These are phyloP conservation scores for Penicillium canescens DNA, from an alignment of 495 filamentous ascomycete species.

Conservation along the genomic window DNA sequence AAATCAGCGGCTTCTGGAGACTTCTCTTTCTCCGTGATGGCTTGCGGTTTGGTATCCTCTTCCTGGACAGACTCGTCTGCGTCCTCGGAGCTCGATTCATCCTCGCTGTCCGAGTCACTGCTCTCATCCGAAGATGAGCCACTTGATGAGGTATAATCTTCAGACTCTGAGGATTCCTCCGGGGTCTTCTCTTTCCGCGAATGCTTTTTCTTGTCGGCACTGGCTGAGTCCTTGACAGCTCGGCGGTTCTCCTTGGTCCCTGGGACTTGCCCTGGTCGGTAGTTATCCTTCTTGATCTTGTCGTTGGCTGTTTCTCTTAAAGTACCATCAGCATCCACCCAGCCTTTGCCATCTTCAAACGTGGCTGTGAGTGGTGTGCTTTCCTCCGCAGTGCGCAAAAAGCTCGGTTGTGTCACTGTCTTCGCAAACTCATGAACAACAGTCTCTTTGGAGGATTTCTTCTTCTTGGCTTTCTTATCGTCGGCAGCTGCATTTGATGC, in stretches of 20 bases:
- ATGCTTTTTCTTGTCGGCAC: constrained; percentile 2
- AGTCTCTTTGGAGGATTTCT: constrained; percentile 53
- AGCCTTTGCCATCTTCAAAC: constrained; percentile 73
- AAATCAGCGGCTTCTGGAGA: constrained; percentile 1
- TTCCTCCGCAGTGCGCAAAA: constrained; percentile 56
- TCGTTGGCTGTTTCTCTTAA: constrained; percentile 61
- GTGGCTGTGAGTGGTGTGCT: constrained; percentile 31
- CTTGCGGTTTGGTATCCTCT: constrained; percentile 9
- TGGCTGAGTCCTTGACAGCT: constrained; percentile 4
- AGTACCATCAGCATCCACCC: constrained; percentile 79
- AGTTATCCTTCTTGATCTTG: constrained; percentile 33
- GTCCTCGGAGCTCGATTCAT: constrained; percentile 23
- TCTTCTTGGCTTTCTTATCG: constrained; percentile 50
- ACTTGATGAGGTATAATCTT: constrained; percentile 50
- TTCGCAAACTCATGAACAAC: constrained; percentile 82
- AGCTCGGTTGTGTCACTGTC: constrained; percentile 73
- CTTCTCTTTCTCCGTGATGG: constrained; percentile 9
- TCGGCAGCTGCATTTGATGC: constrained; percentile 24
- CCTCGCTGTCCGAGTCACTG: constrained; percentile 28
- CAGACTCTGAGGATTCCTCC: constrained; percentile 29
- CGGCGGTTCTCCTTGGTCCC: constrained; percentile 40
- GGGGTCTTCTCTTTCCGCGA: constrained; percentile 11
- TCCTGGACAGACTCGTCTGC: constrained; percentile 25
- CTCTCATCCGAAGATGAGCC: constrained; percentile 38
- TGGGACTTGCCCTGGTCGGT: constrained; percentile 35